Evolutionary conservation across 2,329 filamentous ascomycete species (phyloP).

Genomic region (Laburnicola sp.): DNA sequence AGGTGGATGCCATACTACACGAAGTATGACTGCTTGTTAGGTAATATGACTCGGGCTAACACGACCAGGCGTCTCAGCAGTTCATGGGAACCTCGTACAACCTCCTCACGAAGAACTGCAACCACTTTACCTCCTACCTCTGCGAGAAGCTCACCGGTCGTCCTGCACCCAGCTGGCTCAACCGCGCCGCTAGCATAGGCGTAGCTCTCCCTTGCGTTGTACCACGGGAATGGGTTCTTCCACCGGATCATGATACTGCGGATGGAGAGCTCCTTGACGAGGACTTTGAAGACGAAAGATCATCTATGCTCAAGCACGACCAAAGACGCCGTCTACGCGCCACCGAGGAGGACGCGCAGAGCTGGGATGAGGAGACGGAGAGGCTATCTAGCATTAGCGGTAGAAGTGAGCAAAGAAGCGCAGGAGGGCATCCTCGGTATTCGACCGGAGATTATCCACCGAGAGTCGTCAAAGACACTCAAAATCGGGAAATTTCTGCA

Average conservation of each 20-base stretch:
- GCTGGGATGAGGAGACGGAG: constrained; percentile 34
- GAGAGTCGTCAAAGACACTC: constrained; percentile 44
- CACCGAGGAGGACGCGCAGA: constrained; percentile 31
- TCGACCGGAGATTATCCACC: constrained; percentile 36
- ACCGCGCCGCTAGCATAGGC: constrained; percentile 81
- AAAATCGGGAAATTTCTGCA: constrained; percentile 48
- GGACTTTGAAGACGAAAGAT: constrained; percentile 58
- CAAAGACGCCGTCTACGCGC: constrained; percentile 34
- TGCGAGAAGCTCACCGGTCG: constrained; percentile 73
- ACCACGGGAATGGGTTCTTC: constrained; percentile 77
- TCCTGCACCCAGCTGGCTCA: constrained; percentile 74
- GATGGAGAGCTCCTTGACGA: constrained; percentile 70
- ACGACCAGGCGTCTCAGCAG: constrained; percentile 61
- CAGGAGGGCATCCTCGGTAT: constrained; percentile 38
- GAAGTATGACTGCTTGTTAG: constrained; percentile 37
- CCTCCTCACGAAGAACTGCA: constrained; percentile 81
- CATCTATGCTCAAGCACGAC: constrained; percentile 59
- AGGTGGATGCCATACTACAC: constrained; percentile 72
- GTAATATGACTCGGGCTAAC: constrained; percentile 16
- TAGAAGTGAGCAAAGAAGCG: constrained; percentile 40
- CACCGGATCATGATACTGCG: constrained; percentile 73
- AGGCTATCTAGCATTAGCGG: constrained; percentile 32
- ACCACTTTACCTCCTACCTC: constrained; percentile 81
- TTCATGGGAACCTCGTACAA: constrained; percentile 80
- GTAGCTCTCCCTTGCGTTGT: constrained; percentile 80